These are phyloP conservation scores for Phialophora macrospora DNA, from an alignment of 2,329 filamentous ascomycete species.

Conservation along the genomic window DNA sequence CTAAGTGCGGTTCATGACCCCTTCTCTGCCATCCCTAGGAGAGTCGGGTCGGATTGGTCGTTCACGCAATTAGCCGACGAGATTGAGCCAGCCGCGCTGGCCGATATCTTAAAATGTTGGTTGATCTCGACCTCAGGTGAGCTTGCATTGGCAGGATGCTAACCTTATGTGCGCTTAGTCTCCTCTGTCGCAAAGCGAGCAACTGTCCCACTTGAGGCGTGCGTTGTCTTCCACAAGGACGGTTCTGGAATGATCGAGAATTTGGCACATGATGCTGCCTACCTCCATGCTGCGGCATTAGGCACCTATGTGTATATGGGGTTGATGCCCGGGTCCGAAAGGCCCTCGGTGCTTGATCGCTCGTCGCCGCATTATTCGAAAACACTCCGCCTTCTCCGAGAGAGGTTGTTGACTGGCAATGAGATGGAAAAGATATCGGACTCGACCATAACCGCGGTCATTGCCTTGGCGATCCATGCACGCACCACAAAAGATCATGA, in stretches of 20 bases:
- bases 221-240: constrained; percentile 41
- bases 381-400: constrained; percentile 42
- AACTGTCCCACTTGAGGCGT: constrained; percentile 45
- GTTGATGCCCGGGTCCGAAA: constrained; percentile 28
- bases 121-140: not conserved
- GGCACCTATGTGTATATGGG: constrained; percentile 44
- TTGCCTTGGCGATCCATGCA: constrained; percentile 45
- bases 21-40: constrained; percentile 7
- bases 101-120: constrained; percentile 43
- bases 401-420: constrained; percentile 37
- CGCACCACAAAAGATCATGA: constrained; percentile 41
- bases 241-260: constrained; percentile 42
- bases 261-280: constrained; percentile 45
- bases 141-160: not conserved
- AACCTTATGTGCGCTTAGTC: constrained; percentile 38
- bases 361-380: constrained; percentile 40
- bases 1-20: not conserved
- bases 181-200: constrained; percentile 43
- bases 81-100: constrained; percentile 40
- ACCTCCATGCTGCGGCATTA: constrained; percentile 47
- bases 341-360: constrained; percentile 4
- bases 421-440: constrained; percentile 38
- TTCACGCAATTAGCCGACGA: constrained; percentile 40
- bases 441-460: constrained; percentile 43
- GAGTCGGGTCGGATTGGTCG: constrained; percentile 34